A percentile compares a stretch with the other conserved stretches of the same genome.
These are phyloP conservation scores for Quercus suber DNA, from an alignment of 306 rosid genomes.

Conservation along the genomic window DNA sequence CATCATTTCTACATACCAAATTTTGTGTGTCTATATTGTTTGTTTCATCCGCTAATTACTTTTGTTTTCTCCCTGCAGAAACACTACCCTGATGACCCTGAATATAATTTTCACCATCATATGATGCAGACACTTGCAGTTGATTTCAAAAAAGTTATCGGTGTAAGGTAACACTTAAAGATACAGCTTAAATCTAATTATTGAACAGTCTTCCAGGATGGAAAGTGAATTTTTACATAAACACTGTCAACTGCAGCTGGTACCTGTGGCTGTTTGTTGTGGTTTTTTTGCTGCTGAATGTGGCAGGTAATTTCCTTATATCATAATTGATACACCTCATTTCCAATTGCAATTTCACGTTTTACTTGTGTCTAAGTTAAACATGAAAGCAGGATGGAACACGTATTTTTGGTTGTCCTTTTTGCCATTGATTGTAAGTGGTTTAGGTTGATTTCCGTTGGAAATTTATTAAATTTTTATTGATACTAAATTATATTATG, in stretches of 20 bases:
- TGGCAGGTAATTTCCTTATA: constrained; percentile 51
- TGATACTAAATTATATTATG: constrained; percentile 4
- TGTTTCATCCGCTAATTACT: not conserved
- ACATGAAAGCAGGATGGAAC: constrained; percentile 71
- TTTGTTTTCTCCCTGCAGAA: constrained; percentile 35
- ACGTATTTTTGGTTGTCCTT: constrained; percentile 91
- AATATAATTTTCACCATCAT: constrained; percentile 54
- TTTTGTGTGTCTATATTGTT: not conserved
- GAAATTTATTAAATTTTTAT: not conserved
- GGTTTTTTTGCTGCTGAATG: constrained; percentile 68
- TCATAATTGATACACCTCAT: constrained; percentile 12
- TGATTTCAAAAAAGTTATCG: constrained; percentile 74
- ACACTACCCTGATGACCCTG: constrained; percentile 10
- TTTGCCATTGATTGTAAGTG: constrained; percentile 82
- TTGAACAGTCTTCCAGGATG: not conserved
- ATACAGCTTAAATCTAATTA: not conserved
- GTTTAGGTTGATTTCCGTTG: constrained; percentile 1
- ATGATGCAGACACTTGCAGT: constrained; percentile 58
- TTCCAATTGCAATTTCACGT: not conserved
- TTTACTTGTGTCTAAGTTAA: constrained; percentile 1
- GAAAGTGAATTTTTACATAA: constrained; percentile 5
- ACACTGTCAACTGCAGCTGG: constrained; percentile 48
- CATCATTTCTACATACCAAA: not conserved
- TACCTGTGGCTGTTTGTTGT: constrained; percentile 94
- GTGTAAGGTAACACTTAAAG: constrained; percentile 62